Evolutionary conservation across 208 protist genomes (phyloP), one percentile per base, ranked within the genome.

Genomic region (Trypanosoma scelopori): DNA sequence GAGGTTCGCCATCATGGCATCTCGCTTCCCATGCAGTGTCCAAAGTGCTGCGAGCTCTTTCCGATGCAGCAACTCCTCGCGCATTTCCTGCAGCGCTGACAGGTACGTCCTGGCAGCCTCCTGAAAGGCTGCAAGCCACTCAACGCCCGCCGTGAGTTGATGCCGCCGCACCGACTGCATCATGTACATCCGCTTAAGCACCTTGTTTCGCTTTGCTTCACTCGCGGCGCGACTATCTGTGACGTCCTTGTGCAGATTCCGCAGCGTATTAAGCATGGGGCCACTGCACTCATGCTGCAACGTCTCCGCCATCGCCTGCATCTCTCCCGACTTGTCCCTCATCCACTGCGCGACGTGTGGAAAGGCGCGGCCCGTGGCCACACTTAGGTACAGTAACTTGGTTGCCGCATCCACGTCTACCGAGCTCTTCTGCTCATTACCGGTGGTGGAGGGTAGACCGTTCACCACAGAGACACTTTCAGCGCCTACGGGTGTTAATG

Each of bases 321-420:
- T 75, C 37, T 72, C 43, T 3, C 22, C 39, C 5, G 78, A 60
- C 20, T 53, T 52, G 23, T 66, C 45, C 1, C 23, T 48, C 27
- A 87, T 65, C 76, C 76, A 87, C 11, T 67, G 16, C 22, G 71
- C 47, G 22, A 81, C 71, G 55, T 75, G 60, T 5, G 81, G 81
- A 58, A 83, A 87, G 16, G 58, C 81, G 5, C 66, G 60, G 20
- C 61, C 13, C 2, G 77, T 69, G 41, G 81, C 72, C 20, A 76
- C 64, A 18, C 42, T 43, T 16, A 78, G 32, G 64, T 81, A 82
- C 16, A 77, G 43, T 5, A 35, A 52, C 35, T 83, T 71, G 6
- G 45, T 55, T 22, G 55, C 50, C 15, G 49, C 49, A 35, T 71
- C 65, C 5, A 76, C 45, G 35, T 65, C 56, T 12, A 22, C 46